Conservation (phyloP, 2,329 filamentous ascomycete species). For the Paracamarosporium sp. region DNA sequence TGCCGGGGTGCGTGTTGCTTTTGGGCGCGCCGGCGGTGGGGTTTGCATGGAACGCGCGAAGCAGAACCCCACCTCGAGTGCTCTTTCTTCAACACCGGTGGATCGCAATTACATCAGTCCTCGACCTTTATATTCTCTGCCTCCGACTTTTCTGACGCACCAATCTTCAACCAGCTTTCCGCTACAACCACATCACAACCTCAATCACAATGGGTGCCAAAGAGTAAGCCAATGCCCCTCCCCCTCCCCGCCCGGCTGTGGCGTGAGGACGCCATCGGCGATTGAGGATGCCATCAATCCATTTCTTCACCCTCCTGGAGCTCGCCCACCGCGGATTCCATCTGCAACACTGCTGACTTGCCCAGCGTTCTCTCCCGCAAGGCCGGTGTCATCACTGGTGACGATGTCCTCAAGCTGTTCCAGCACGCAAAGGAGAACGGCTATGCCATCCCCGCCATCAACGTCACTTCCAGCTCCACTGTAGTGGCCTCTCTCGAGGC, state of each 20-base stretch:
- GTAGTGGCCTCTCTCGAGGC: conserved; percentile 86
- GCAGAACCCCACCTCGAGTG: conserved; percentile 16
- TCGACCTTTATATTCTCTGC: background rate
- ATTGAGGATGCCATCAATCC: background rate
- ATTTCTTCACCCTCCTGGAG: background rate
- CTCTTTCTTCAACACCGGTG: conserved; percentile 18
- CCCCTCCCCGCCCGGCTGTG: background rate
- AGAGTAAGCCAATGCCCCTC: conserved; percentile 17
- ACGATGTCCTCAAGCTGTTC: conserved; percentile 76
- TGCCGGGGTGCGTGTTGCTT: conserved; percentile 16
- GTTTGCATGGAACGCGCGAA: conserved; percentile 1
- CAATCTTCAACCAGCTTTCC: background rate
- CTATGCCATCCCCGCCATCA: conserved; percentile 46
- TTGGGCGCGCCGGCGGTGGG: conserved; percentile 17
- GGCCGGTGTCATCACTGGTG: conserved; percentile 68
- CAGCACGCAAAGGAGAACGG: conserved; percentile 86
- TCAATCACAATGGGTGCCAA: conserved; percentile 30
- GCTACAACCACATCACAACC: background rate
- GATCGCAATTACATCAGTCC: conserved; percentile 21
- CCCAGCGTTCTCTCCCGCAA: conserved; percentile 62
- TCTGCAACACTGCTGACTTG: conserved; percentile 1
- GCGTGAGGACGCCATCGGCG: background rate
- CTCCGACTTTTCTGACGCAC: background rate
- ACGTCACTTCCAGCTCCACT: conserved; percentile 85
- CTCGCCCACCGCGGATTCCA: background rate